phyloP scores from a whole-genome alignment of 768 basidiomycete genomes.

The Trametes punicea region DNA sequence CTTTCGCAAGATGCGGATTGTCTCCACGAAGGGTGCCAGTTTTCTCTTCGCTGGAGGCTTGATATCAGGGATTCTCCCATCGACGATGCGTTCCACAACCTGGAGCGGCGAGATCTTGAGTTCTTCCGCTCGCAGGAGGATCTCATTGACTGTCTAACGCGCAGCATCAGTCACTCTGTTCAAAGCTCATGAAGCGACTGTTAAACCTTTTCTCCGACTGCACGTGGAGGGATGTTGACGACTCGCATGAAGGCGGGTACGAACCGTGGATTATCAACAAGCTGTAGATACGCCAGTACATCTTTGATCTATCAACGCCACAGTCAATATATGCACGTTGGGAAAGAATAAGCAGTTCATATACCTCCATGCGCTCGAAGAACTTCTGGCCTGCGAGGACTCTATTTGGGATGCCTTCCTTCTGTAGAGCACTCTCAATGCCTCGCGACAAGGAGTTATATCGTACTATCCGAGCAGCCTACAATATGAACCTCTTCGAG shows the following conservation, averaged over 20 bases:
- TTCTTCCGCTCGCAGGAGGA: constrained; percentile 49
- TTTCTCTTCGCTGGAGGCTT: constrained; percentile 67
- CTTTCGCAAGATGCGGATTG: constrained; percentile 49
- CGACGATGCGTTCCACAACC: constrained; percentile 61
- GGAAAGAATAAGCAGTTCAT: constrained; percentile 11
- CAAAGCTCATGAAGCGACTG: background rate
- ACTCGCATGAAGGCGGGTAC: constrained; percentile 69
- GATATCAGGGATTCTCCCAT: constrained; percentile 57
- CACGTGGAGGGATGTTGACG: constrained; percentile 67
- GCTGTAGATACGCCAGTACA: constrained; percentile 75
- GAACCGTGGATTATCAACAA: constrained; percentile 70
- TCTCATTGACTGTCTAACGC: constrained; percentile 55
- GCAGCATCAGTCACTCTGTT: background rate
- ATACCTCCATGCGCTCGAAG: constrained; percentile 78
- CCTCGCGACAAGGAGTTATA: constrained; percentile 76
- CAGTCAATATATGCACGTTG: background rate
- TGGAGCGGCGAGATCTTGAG: constrained; percentile 53
- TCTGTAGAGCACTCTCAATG: constrained; percentile 74
- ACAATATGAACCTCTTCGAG: too few species aligned
- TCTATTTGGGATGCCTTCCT: constrained; percentile 71
- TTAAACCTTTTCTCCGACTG: constrained; percentile 74
- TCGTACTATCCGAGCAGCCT: constrained; percentile 67
- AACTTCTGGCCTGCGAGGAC: constrained; percentile 82
- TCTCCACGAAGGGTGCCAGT: constrained; percentile 54
- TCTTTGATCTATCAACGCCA: constrained; percentile 61